Percentiles rank a stretch among this genome's conserved stretches.
Evolutionary conservation across 129 eudicot genomes (phyloP).

Genomic region (Dittrichia graveolens): DNA sequence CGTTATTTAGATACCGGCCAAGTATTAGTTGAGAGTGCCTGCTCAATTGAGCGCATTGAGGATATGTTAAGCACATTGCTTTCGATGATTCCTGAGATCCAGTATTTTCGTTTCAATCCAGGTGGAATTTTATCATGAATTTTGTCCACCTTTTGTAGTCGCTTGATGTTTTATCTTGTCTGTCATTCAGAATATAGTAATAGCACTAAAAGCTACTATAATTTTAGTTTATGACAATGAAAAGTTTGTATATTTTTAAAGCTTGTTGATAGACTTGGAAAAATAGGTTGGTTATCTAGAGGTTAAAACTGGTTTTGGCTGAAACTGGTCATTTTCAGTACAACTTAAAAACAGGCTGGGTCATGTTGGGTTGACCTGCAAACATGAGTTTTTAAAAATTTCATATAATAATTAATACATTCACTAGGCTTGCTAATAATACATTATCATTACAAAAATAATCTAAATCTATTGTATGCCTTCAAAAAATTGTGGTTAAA

Average conservation of each 20-base stretch:
- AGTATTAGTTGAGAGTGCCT: slow-evolving; percentile 95
- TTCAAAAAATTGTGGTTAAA: slow-evolving; percentile 10
- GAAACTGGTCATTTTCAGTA: no score
- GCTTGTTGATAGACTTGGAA: not conserved
- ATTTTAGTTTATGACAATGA: not conserved
- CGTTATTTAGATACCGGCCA: slow-evolving; percentile 93
- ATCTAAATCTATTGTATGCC: not conserved
- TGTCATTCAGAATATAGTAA: slow-evolving; percentile 8
- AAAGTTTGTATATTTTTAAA: slow-evolving; percentile 10
- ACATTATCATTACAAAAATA: not conserved
- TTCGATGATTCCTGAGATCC: slow-evolving; percentile 87
- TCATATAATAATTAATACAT: not conserved
- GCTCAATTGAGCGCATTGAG: slow-evolving; percentile 92
- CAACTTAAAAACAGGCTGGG: no score
- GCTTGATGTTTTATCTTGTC: slow-evolving; percentile 3
- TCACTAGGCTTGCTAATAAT: not conserved
- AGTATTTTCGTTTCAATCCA: slow-evolving; percentile 90
- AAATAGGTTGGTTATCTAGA: not conserved
- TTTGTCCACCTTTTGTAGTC: not conserved
- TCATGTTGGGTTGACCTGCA: no score
- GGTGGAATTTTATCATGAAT: slow-evolving; percentile 42
- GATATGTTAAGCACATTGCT: slow-evolving; percentile 84
- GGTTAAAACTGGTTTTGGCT: no score
- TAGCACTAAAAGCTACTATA: slow-evolving; percentile 7
- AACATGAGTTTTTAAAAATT: not conserved